Base-by-base conservation (phyloP, 345 rosid genomes). In the Brassica juncea region DNA sequence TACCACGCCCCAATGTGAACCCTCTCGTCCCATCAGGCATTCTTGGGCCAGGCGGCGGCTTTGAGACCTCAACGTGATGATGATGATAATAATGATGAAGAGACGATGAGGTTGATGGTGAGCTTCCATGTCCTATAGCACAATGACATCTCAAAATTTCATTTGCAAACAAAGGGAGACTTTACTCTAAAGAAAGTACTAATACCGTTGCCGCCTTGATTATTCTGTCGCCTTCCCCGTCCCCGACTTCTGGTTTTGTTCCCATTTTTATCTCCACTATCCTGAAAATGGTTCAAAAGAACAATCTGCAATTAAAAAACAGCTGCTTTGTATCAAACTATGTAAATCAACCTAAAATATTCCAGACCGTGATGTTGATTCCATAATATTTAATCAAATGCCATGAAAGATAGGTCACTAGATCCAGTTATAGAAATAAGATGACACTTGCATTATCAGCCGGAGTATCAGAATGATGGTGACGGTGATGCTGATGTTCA, bases 11-110 rank as follows among this genome's bases (percentile, higher is more conserved):
- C 91, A 88, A 84, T 2, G 96, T 76, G 80, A 94, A 95, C 67
- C 99, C 99, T 77, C 93, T 86, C 37, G 94, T 95, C 82, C 99
- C 99, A 81, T 95, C 98, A 1, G 99, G 99, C 98, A 94, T 94
- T 86, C 76, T 92, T 7, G 98, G 99, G 39, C 99, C 99, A 0
- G 97, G 96, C 14, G 97, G 96, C 52, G 91, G 98, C 84, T 88
- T 94, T 1, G 88, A 54, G 68, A 83, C 75, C 79, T 91, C 98
- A 10, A 23, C 39, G 28, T 63, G 52, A 57, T 62, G 68, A 54
- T 62, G 49, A 37, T 58, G 49, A 58, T 65, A 35, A n/a, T 35
- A n/a, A 4, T 52, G 77, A 82, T 89, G 90, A 34, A 78, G 35
- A 0, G 80, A 82, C 1, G 85, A 82, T 30, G 87, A 68, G 8